Conservation (phyloP, 345 rosid species). For the Citrus inodora region DNA sequence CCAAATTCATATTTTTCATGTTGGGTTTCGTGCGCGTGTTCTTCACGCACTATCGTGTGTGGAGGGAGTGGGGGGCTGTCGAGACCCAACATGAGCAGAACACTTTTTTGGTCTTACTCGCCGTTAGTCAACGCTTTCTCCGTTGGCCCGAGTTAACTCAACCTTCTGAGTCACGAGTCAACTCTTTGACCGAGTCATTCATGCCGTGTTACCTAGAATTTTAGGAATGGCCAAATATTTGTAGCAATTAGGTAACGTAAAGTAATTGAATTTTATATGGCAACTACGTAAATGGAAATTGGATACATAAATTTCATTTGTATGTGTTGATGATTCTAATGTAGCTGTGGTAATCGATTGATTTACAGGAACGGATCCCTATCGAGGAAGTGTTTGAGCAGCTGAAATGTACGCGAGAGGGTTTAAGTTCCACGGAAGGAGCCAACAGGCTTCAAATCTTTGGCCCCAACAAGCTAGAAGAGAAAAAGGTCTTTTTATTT, state of each 20-base stretch:
- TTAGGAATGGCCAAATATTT: no score
- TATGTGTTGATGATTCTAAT: not conserved
- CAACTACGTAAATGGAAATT: not conserved
- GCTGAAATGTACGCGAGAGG: slow-evolving; percentile 73
- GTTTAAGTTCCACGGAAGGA: slow-evolving; percentile 62
- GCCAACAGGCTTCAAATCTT: slow-evolving; percentile 69
- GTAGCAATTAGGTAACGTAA: not conserved
- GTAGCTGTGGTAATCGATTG: not conserved
- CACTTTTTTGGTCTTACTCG: not conserved
- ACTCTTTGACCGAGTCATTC: slow-evolving; percentile 3
- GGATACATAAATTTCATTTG: not conserved
- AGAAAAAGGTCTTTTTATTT: slow-evolving; percentile 58
- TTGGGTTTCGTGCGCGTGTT: not conserved
- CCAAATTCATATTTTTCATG: not conserved
- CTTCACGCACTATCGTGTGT: slow-evolving; percentile 7
- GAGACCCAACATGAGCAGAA: not conserved
- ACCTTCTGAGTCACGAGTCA: slow-evolving; percentile 1
- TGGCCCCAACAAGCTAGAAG: slow-evolving; percentile 92
- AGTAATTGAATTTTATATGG: not conserved
- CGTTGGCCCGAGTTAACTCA: not conserved
- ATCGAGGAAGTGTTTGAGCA: slow-evolving; percentile 88
- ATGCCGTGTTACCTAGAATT: not conserved
- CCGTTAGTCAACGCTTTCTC: slow-evolving; percentile 19
- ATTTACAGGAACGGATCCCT: slow-evolving; percentile 68
- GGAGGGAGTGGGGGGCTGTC: not conserved